These are phyloP conservation scores for Cyanidioschyzon merolae DNA, from an alignment of 23 red algal species.

Conservation along the genomic window DNA sequence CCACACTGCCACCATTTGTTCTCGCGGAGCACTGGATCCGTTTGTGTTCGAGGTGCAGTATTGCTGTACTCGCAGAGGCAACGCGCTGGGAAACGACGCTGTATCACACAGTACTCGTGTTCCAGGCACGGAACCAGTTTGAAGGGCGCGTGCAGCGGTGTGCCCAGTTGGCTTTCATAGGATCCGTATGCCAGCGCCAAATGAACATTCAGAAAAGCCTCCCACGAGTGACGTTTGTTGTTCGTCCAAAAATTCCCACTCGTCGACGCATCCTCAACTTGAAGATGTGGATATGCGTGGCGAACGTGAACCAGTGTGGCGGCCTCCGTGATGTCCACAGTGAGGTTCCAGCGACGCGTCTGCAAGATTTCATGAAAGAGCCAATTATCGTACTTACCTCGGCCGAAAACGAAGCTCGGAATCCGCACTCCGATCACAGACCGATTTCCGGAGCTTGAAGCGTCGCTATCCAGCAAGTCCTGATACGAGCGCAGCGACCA, in stretches of 20 bases:
- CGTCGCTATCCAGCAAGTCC: conserved; percentile 33
- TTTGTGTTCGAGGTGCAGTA: conserved; percentile 75
- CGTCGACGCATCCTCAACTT: background rate
- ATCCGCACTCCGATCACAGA: conserved; percentile 12
- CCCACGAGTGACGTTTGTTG: conserved; percentile 85
- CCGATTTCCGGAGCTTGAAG: background rate
- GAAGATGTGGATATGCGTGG: conserved; percentile 85
- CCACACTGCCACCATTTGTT: conserved; percentile 5
- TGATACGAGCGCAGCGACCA: conserved; percentile 51
- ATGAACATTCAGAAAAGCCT: conserved; percentile 96
- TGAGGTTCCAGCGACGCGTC: conserved; percentile 50
- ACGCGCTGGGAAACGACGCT: conserved; percentile 64
- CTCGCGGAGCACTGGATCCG: conserved; percentile 56
- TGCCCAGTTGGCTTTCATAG: conserved; percentile 92
- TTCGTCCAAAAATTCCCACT: conserved; percentile 73
- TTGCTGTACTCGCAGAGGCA: conserved; percentile 91
- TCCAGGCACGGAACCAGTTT: conserved; percentile 77
- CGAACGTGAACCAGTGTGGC: conserved; percentile 71
- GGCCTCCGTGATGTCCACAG: conserved; percentile 82
- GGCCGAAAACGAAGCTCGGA: conserved; percentile 93
- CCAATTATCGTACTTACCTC: conserved; percentile 99
- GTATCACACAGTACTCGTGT: conserved; percentile 77
- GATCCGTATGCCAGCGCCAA: conserved; percentile 71
- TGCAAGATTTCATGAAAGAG: conserved; percentile 88
- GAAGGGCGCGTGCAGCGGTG: conserved; percentile 82